Percentiles rank a stretch among this genome's conserved stretches.
Evolutionary conservation across 345 rosid species (phyloP).

Genomic region (Hibiscus syriacus): DNA sequence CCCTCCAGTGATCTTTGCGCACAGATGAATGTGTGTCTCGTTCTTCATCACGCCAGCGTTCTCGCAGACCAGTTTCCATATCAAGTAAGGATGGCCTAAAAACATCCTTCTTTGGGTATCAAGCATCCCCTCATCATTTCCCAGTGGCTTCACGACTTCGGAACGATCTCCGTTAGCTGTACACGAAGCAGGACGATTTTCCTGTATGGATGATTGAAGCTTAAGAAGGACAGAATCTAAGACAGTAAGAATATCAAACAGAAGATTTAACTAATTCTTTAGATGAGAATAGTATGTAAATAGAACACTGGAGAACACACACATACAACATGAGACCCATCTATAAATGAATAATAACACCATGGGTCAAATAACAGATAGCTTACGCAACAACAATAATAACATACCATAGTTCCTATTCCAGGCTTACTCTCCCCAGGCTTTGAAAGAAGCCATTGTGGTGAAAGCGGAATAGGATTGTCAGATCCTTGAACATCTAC

Average conservation of each 20-base stretch:
- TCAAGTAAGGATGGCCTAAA: no score
- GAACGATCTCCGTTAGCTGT: slow-evolving; percentile 29
- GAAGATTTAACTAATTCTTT: not conserved
- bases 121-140: slow-evolving; percentile 50
- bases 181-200: slow-evolving; percentile 25
- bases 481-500: slow-evolving; percentile 86
- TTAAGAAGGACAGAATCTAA: not conserved
- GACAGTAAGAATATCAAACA: not conserved
- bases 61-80: slow-evolving; percentile 60
- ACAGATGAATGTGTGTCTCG: slow-evolving; percentile 77
- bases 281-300: not conserved
- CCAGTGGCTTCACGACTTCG: slow-evolving; percentile 41
- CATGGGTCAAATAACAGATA: slow-evolving; percentile 1
- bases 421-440: slow-evolving; percentile 74
- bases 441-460: slow-evolving; percentile 96
- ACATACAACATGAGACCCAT: not conserved
- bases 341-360: not conserved
- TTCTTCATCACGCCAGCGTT: slow-evolving; percentile 96
- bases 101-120: slow-evolving; percentile 66
- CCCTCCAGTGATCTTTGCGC: no score
- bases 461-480: slow-evolving; percentile 94
- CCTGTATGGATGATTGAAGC: no score
- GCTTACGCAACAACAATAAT: slow-evolving; percentile 7
- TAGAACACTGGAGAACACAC: not conserved
- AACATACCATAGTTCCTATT: slow-evolving; percentile 81